Percentiles rank a stretch among this genome's conserved stretches.
phyloP scores from a whole-genome alignment of 345 rosid species.

The Orychophragmus violaceus region DNA sequence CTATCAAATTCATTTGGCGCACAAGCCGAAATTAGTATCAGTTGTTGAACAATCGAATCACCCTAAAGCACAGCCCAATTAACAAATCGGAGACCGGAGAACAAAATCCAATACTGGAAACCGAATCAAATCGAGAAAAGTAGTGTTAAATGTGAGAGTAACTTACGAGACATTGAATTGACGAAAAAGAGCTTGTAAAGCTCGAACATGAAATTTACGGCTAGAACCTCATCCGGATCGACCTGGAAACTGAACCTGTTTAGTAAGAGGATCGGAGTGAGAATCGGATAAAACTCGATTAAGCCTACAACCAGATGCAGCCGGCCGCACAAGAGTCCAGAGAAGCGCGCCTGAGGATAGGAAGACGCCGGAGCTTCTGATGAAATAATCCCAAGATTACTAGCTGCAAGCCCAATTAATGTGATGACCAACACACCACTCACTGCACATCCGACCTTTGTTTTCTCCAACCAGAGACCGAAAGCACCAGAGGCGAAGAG shows the following conservation, averaged over 20 bases:
- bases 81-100: too few species aligned
- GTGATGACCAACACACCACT: not conserved
- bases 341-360: too few species aligned
- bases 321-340: too few species aligned
- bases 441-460: not conserved
- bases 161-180: too few species aligned
- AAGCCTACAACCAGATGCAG: too few species aligned
- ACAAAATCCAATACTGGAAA: too few species aligned
- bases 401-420: not conserved
- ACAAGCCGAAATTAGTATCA: too few species aligned
- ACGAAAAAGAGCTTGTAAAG: constrained; percentile 60
- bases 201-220: constrained; percentile 86
- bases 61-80: too few species aligned
- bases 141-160: too few species aligned
- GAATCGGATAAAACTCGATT: constrained; percentile 72
- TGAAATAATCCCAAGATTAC: not conserved
- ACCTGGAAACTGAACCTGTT: constrained; percentile 49
- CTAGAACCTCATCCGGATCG: constrained; percentile 59
- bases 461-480: constrained; percentile 83
- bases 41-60: too few species aligned
- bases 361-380: not conserved
- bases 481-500: constrained; percentile 71
- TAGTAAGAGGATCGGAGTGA: constrained; percentile 51
- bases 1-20: too few species aligned
- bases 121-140: too few species aligned